phyloP scores from a whole-genome alignment of 2,329 filamentous ascomycete genomes.

The Apiospora arundinis region DNA sequence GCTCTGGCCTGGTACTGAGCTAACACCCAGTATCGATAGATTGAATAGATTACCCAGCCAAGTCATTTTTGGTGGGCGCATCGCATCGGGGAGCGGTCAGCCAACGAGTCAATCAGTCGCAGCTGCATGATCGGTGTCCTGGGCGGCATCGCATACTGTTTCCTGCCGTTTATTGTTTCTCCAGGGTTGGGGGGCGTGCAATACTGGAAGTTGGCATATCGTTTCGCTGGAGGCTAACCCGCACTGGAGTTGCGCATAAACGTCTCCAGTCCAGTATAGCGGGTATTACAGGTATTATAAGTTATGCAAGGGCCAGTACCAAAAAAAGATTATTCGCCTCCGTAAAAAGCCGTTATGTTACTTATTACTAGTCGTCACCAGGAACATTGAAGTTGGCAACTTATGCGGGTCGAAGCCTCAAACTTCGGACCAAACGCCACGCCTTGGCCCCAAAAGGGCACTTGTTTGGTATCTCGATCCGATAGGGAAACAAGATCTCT shows the following conservation, averaged over 20 bases:
- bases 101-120: not conserved
- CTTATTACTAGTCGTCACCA: not conserved
- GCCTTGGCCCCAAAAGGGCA: not conserved
- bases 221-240: not conserved
- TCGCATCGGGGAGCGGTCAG: not conserved
- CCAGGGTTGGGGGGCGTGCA: not conserved
- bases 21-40: not conserved
- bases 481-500: slow-evolving; percentile 3
- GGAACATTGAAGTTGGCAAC: not conserved
- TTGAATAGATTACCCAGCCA: not conserved
- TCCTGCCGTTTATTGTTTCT: not conserved
- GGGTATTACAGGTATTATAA: not conserved
- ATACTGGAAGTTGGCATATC: not conserved
- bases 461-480: slow-evolving; percentile 17
- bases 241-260: not conserved
- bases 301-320: not conserved
- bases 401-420: not conserved
- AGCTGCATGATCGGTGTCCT: not conserved
- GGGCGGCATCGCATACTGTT: not conserved
- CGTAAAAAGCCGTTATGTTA: no score
- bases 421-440: slow-evolving; percentile 2
- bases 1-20: slow-evolving; percentile 2
- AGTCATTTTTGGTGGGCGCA: not conserved
- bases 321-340: no score
- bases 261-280: not conserved